Evolutionary conservation across 306 rosid genomes (phyloP), one percentile per base, ranked within the genome.

Genomic region (Ziziphus jujuba): DNA sequence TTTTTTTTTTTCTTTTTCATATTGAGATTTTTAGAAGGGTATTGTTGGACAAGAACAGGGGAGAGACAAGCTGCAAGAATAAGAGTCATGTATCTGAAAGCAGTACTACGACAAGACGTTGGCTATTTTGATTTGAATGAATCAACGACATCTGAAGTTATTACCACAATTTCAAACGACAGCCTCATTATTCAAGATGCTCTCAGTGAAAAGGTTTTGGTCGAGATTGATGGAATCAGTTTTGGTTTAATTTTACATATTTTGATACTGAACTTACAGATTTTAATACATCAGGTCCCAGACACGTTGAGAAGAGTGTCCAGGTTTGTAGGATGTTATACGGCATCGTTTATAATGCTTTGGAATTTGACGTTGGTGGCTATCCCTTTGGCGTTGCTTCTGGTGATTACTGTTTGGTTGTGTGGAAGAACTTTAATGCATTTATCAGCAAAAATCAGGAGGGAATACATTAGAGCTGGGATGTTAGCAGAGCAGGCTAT

Each of bases 21-120:
- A 6, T 31, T 14, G 25, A 33, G 33, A 57, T 13, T 52, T 22
- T 64, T 28, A 81, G 85, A 77, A 73, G 85, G 77, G 40, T 63
- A 63, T 8, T 69, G 85, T 43, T 81, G 85, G 85, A 77, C 74
- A 19, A 70, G 77, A 54, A 81, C 80, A 0, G 76, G 69, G 54
- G 61, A 57, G n/a, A n/a, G n/a, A n/a, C n/a, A n/a, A n/a, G n/a
- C n/a, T n/a, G n/a, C n/a, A n/a, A n/a, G n/a, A n/a, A n/a, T n/a
- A n/a, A n/a, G n/a, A n/a, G n/a, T n/a, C n/a, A n/a, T n/a, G n/a
- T n/a, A n/a, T n/a, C n/a, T n/a, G n/a, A n/a, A n/a, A n/a, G n/a
- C n/a, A n/a, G n/a, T n/a, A n/a, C n/a, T n/a, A n/a, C n/a, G n/a
- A n/a, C n/a, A n/a, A n/a, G n/a, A n/a, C n/a, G n/a, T n/a, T n/a